phyloP scores from a whole-genome alignment of 805 yeast genomes.

The Pichia deserticola region DNA sequence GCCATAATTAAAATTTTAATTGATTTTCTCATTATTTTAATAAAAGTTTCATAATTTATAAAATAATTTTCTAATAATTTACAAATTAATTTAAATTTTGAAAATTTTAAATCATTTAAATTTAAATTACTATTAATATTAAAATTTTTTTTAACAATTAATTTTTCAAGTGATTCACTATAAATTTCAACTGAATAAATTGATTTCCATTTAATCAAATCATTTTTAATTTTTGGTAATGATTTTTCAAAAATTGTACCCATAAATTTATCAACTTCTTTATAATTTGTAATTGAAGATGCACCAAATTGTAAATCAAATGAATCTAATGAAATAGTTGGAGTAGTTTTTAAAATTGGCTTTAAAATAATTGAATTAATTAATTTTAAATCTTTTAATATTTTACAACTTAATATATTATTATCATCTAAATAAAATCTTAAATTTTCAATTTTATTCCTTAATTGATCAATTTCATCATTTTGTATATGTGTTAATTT shows the following conservation, averaged over 20 bases:
- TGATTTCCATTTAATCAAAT: constrained; percentile 6
- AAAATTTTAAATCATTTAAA: constrained; percentile 1
- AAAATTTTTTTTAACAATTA: constrained; percentile 4
- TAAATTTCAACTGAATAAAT: constrained; percentile 7
- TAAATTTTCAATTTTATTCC: constrained; percentile 4
- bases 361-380: neutral
- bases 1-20: neutral
- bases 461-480: constrained; percentile 7
- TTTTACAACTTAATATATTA: constrained; percentile 1
- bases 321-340: constrained; percentile 1
- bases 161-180: constrained; percentile 7
- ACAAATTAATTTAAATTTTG: constrained; percentile 7
- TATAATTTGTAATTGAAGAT: constrained; percentile 5
- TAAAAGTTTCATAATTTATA: constrained; percentile 11
- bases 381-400: neutral
- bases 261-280: constrained; percentile 4
- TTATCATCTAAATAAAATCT: constrained; percentile 8
- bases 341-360: neutral
- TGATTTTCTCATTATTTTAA: constrained; percentile 3
- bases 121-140: neutral
- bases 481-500: constrained; percentile 5
- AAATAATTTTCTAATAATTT: constrained; percentile 15
- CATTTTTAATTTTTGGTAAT: constrained; percentile 5
- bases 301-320: constrained; percentile 8
- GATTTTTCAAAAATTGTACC: constrained; percentile 4